Conservation (phyloP, 202 grass and related monocot species). For the Saccharum hybrid region DNA sequence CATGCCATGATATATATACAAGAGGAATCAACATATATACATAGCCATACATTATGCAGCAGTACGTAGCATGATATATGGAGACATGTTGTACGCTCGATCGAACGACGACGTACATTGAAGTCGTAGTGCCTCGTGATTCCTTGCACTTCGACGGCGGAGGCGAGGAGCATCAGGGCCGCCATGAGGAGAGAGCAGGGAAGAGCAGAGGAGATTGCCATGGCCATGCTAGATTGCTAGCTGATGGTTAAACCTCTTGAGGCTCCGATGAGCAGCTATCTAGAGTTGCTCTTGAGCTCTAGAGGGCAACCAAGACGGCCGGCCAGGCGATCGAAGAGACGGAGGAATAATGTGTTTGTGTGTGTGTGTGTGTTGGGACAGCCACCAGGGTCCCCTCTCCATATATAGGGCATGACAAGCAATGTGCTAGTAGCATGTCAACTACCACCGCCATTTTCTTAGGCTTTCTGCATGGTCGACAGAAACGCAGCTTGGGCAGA, state of each 20-base stretch:
- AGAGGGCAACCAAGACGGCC: neutral
- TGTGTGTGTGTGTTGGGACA: slow-evolving; percentile 16
- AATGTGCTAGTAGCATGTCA: neutral
- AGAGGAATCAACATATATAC: no score
- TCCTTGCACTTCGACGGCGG: slow-evolving; percentile 40
- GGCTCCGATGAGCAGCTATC: slow-evolving; percentile 18
- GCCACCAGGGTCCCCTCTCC: neutral
- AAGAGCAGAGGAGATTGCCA: slow-evolving; percentile 42
- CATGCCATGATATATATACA: no score
- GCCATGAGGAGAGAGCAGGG: slow-evolving; percentile 47
- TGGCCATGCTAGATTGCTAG: slow-evolving; percentile 14
- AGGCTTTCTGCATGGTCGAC: slow-evolving; percentile 22
- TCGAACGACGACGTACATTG: slow-evolving; percentile 44
- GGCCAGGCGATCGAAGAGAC: neutral
- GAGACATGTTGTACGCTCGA: neutral
- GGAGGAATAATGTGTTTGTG: neutral
- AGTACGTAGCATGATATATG: neutral
- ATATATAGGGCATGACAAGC: slow-evolving; percentile 48
- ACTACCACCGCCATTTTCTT: slow-evolving; percentile 55
- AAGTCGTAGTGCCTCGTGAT: slow-evolving; percentile 71
- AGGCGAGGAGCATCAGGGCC: slow-evolving; percentile 46
- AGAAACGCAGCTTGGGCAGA: slow-evolving; percentile 41
- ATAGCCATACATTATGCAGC: neutral
- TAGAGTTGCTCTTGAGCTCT: slow-evolving; percentile 11
- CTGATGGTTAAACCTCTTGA: neutral